phyloP scores from a whole-genome alignment of 495 filamentous ascomycete genomes.

The Alectoria sarmentosa region DNA sequence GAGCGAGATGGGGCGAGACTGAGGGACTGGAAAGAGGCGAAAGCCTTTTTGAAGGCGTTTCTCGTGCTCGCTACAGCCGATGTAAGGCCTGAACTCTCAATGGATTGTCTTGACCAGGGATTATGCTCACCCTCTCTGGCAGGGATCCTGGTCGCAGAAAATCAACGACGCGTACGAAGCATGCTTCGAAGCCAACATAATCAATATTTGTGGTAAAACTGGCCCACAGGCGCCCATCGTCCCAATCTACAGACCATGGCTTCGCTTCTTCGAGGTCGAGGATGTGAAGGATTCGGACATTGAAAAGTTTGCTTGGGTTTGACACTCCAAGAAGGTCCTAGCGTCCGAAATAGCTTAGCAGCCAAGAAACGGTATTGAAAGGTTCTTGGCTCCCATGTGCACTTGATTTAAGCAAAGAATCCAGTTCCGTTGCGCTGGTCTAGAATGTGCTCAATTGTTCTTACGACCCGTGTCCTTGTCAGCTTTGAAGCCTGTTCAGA shows the following conservation, averaged over 20 bases:
- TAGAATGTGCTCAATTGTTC: too few species aligned
- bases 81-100: background rate
- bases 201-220: background rate
- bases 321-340: background rate
- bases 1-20: background rate
- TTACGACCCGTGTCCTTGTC: too few species aligned
- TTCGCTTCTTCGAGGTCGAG: constrained; percentile 2
- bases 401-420: too few species aligned
- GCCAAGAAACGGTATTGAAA: too few species aligned
- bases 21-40: constrained; percentile 2
- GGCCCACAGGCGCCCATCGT: background rate
- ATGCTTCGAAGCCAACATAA: constrained; percentile 2
- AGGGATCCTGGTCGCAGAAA: background rate
- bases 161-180: background rate
- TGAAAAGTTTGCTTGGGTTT: constrained; percentile 1
- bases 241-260: background rate
- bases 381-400: too few species aligned
- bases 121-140: background rate
- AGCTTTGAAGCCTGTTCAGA: too few species aligned
- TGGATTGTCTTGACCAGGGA: background rate
- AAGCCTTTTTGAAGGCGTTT: background rate
- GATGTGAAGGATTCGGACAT: background rate
- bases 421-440: too few species aligned
- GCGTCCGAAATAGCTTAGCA: too few species aligned
- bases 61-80: background rate